These are phyloP conservation scores for Camptophora hylomeconis DNA, from an alignment of 2,329 filamentous ascomycete genomes.

Conservation along the genomic window DNA sequence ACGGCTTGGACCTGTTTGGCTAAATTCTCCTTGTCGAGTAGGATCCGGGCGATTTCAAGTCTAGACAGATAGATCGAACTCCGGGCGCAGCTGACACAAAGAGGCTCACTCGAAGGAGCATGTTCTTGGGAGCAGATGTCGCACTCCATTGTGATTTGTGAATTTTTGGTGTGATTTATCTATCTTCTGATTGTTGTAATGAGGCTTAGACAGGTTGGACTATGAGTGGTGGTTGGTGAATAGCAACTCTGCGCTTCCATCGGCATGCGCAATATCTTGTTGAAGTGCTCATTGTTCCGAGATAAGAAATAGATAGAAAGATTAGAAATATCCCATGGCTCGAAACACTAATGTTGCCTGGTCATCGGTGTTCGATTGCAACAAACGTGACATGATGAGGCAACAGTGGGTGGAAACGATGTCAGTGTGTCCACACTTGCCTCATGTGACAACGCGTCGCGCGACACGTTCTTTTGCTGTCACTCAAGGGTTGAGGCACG, in stretches of 20 bases:
- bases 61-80: slow-evolving; percentile 55
- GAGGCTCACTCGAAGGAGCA: slow-evolving; percentile 25
- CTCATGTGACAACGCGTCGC: too few species aligned
- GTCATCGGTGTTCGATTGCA: too few species aligned
- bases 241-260: slow-evolving; percentile 11
- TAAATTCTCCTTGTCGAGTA: slow-evolving; percentile 49
- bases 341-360: too few species aligned
- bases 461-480: too few species aligned
- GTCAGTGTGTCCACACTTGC: too few species aligned
- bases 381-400: too few species aligned
- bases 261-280: slow-evolving; percentile 12
- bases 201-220: slow-evolving; percentile 1
- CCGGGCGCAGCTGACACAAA: slow-evolving; percentile 58
- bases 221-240: slow-evolving; percentile 1
- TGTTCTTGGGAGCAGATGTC: slow-evolving; percentile 48
- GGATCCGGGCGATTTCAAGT: slow-evolving; percentile 43
- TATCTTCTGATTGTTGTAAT: not conserved
- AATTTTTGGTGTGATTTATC: too few species aligned
- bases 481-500: too few species aligned
- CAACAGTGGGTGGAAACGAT: too few species aligned
- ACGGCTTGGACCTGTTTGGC: slow-evolving; percentile 30
- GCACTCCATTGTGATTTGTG: slow-evolving; percentile 55
- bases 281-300: not conserved
- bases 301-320: too few species aligned
- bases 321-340: too few species aligned